Evolutionary conservation across 768 basidiomycete genomes (phyloP), one percentile per base, ranked within the genome.

Genomic region (Auriculariales sp.): DNA sequence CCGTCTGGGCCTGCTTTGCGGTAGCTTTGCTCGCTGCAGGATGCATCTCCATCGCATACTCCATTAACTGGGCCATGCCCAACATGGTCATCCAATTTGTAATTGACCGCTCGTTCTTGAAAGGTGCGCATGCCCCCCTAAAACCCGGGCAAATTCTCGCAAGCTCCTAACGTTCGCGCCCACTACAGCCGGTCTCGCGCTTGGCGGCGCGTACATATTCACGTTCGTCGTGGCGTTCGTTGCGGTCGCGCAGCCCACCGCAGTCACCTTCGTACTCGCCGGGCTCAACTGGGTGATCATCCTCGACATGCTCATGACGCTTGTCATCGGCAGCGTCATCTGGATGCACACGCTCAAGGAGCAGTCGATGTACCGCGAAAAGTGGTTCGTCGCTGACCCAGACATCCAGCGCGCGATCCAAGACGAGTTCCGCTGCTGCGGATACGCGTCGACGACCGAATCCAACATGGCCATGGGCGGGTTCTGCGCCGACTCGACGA

Each of bases 321-420:
- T 82, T 46, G 57, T 79, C 48, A 65, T 87, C 25, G 89, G 85
- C 53, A 75, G 79, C 22, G 73, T 76, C 55, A 67, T 93, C 47
- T 94, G 91, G 91, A 77, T 83, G 64, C 85, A 67, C 60, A 88
- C 89, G 3, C 70, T 93, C 15, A 64, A 72, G 50, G 81, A 89
- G 61, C 77, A 81, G 25, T 64, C 66, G 35, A 77, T 85, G 56
- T 93, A 81, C 65, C 73, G 77, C 53, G 53, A 53, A 0, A 64
- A 77, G 24, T 93, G 80, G 73, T 53, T 67, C 12, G 62, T 62
- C 46, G 69, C 72, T 51, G 64, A 70, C 28, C 52, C 66, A 25
- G 67, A 64, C 1, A 71, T 67, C 22, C 72, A 78, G 53, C 68
- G 79, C 32, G 58, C 65, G 14, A 62, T 93, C 27, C 91, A 94